Percentiles rank a stretch among this genome's conserved stretches.
Evolutionary conservation across 768 basidiomycete species (phyloP).

Genomic region (Lactarius akahatsu): DNA sequence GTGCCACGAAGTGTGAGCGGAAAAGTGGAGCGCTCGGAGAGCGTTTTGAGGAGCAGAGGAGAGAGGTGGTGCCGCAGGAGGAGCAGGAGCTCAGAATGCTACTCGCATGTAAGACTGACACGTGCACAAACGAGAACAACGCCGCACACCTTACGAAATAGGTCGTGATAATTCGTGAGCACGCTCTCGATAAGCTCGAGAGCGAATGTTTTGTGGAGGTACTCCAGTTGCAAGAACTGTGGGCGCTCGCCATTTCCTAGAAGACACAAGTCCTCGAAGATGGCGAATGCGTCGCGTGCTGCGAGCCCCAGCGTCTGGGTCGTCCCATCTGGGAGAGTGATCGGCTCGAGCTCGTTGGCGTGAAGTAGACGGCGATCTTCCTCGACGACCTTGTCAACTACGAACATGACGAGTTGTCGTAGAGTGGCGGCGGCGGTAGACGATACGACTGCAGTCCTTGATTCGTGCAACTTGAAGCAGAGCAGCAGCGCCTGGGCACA

Average conservation of each 20-base stretch:
- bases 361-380: constrained; percentile 57
- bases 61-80: constrained; percentile 90
- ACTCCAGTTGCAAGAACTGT: constrained; percentile 72
- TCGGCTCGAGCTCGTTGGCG: constrained; percentile 39
- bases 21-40: constrained; percentile 81
- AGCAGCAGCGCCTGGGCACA: constrained; percentile 72
- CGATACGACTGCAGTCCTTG: constrained; percentile 92
- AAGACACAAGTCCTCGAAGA: constrained; percentile 91
- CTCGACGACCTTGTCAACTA: constrained; percentile 89
- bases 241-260: constrained; percentile 68
- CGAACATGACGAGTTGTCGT: constrained; percentile 95
- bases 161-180: constrained; percentile 83
- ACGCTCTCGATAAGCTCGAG: constrained; percentile 98
- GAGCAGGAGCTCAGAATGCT: constrained; percentile 82
- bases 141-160: constrained; percentile 70
- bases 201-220: constrained; percentile 89
- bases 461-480: constrained; percentile 95
- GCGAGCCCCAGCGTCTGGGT: constrained; percentile 66
- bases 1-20: constrained; percentile 88
- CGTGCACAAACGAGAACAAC: neutral
- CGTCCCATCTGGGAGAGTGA: constrained; percentile 66
- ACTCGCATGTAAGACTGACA: neutral
- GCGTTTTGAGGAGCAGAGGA: constrained; percentile 66
- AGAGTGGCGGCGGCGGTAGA: constrained; percentile 96
- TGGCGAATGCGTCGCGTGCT: constrained; percentile 78